Evolutionary conservation across 352 stramenopile species (phyloP), one percentile per base, ranked within the genome.

Genomic region (Albugo laibachii): DNA sequence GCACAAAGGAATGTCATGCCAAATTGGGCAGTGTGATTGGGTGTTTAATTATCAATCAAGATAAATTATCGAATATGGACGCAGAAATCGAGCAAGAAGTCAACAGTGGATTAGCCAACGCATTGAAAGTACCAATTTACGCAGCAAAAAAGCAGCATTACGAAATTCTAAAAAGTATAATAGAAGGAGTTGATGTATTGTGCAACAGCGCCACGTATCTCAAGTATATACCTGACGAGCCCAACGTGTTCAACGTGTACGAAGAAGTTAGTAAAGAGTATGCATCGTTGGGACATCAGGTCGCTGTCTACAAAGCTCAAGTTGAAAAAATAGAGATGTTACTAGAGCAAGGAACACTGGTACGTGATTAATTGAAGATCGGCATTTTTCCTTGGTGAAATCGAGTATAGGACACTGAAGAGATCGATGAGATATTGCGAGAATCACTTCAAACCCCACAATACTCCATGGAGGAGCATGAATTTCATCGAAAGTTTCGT

Each of bases 401-500:
- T 8, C 3, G 8, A 43, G 16, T 46, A 27, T 40, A 68, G 62
- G 51, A 79, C 37, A 52, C 64, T 40, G 45, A 51, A 18, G 62
- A 67, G 38, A 78, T 87, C 37, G 70, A 84, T 45, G 70, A 78
- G 42, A 56, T 84, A 56, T 51, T 83, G 35, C 55, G 80, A 48
- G 49, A 64, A 37, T 61, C 62, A 41, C 54, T 75, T 38, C 55
- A 47, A n/a, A 66, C 58, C 35, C 75, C 75, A 0, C 57, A 60
- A n/a, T 53, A 81, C n/a, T 78, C 85, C 46, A 42, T 60, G 4
- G 56, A 57, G 37, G 67, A 76, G 46, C 66, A 83, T 55, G 67
- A 83, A 5, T 67, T 75, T 36, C 84, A 86, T 64, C 86, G 81
- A 53, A 66, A 65, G 34, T 91, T 91, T 41, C 83, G 71, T 50